Percentiles rank a stretch among this genome's conserved stretches.
phyloP scores from a whole-genome alignment of 1,139 yeast genomes.

The Pichia sp. region DNA sequence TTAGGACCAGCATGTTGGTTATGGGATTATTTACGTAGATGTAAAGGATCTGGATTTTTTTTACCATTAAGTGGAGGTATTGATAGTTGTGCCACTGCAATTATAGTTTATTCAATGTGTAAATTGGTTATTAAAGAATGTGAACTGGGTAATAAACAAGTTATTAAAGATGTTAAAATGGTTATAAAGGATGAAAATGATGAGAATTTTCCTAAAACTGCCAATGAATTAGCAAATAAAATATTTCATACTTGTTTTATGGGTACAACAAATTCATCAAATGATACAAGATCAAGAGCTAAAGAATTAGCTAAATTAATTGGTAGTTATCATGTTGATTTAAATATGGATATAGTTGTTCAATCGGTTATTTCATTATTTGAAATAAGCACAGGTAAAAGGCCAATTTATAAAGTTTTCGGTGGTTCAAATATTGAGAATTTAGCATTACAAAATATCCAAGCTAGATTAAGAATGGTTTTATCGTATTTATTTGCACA shows the following conservation, averaged over 20 bases:
- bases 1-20: slow-evolving; percentile 98
- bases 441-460: slow-evolving; percentile 89
- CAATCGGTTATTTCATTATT: slow-evolving; percentile 67
- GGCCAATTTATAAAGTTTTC: slow-evolving; percentile 81
- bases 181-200: slow-evolving; percentile 47
- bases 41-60: slow-evolving; percentile 84
- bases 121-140: slow-evolving; percentile 67
- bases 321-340: slow-evolving; percentile 85
- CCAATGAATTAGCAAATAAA: slow-evolving; percentile 67
- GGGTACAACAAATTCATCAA: slow-evolving; percentile 93
- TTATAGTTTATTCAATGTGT: slow-evolving; percentile 92
- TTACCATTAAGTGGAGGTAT: slow-evolving; percentile 95
- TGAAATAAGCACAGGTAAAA: slow-evolving; percentile 83
- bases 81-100: slow-evolving; percentile 96
- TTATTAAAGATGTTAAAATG: slow-evolving; percentile 62
- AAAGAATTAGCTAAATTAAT: slow-evolving; percentile 63
- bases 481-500: slow-evolving; percentile 90
- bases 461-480: slow-evolving; percentile 94
- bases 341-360: slow-evolving; percentile 86
- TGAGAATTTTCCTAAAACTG: slow-evolving; percentile 61
- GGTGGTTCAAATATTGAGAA: slow-evolving; percentile 93
- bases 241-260: slow-evolving; percentile 86
- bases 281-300: slow-evolving; percentile 82
- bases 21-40: slow-evolving; percentile 94
- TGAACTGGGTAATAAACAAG: slow-evolving; percentile 56